phyloP scores from a whole-genome alignment of 1,139 yeast genomes.

The Blastobotrys petasosporus region DNA sequence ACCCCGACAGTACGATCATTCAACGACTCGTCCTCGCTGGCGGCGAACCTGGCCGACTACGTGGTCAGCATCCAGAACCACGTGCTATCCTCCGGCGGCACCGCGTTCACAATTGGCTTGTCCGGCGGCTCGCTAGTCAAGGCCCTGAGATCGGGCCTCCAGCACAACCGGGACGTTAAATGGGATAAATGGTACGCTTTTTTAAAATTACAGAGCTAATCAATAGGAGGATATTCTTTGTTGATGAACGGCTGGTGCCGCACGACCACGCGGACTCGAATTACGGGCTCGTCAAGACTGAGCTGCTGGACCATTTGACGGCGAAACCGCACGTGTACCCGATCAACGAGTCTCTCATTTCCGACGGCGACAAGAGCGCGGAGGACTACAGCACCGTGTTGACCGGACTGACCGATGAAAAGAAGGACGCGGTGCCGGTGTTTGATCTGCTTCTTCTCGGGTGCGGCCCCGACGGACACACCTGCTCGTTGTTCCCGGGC shows the following conservation, averaged over 20 bases:
- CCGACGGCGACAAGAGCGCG: constrained; percentile 48
- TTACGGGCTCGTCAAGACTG: constrained; percentile 54
- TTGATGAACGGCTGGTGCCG: constrained; percentile 70
- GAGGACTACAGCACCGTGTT: constrained; percentile 43
- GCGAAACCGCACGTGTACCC: constrained; percentile 44
- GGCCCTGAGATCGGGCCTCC: constrained; percentile 63
- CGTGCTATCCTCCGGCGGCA: constrained; percentile 37
- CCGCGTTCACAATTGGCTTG: constrained; percentile 63
- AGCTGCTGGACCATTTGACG: constrained; percentile 42
- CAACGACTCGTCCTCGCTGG: constrained; percentile 24
- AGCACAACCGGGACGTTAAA: constrained; percentile 49
- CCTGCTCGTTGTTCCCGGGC: constrained; percentile 68
- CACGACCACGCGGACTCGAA: constrained; percentile 62
- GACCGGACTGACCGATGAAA: constrained; percentile 34
- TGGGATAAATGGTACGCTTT: constrained; percentile 53
- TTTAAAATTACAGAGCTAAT: too few species aligned
- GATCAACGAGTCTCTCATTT: constrained; percentile 42
- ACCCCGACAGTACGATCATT: constrained; percentile 23
- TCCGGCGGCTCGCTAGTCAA: constrained; percentile 89
- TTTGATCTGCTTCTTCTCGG: constrained; percentile 62
- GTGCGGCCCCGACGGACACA: constrained; percentile 79
- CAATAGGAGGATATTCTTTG: constrained; percentile 46
- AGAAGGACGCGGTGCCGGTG: constrained; percentile 23
- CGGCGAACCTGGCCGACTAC: constrained; percentile 79
- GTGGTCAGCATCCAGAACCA: constrained; percentile 74